Base-by-base conservation (phyloP, 2,329 filamentous ascomycete genomes). In the Lizonia empirigonia region DNA sequence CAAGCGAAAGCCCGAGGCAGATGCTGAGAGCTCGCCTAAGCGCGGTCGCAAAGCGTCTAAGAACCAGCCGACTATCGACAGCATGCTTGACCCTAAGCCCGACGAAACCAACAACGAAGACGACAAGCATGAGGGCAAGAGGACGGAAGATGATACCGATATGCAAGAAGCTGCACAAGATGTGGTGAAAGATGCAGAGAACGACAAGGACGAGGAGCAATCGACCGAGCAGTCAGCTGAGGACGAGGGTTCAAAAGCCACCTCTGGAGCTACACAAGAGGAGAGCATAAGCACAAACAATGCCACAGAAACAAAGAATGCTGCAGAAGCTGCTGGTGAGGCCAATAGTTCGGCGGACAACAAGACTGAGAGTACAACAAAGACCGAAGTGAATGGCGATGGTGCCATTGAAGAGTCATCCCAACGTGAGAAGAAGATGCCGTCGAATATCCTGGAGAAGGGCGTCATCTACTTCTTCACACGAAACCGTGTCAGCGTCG, bases 381-480 rank as follows among this genome's bases (percentile, higher is more conserved):
- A 49, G 15, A 4, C 20, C 12, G 32, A 61, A 56, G 66, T 16
- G 50, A 59, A 75, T 18, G 64, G 47, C 39, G 53, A 60, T 33
- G 51, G 61, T 33, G 47, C 81, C 1, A 71, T 85, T 5, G 74
- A 78, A 51, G 74, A 80, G 40, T 79, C 81, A 2, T 71, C 78
- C 15, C 68, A 80, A 41, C 78, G 82, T 33, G 78, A 80, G 61
- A 72, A 80, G 35, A 72, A 76, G 2, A 72, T 81, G 30, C 78
- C 84, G 1, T 83, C 81, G 5, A 85, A 78, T 52, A 85, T 96
- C 19, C 79, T 95, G 2, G 91, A 97, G 67, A 96, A 94, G 65
- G 91, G 91, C 3, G 82, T 94, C 62, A 86, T 96, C 60, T 96
- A 96, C 78, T 96, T 96, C 80, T 95, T 96, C 78, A 87, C 88